phyloP scores from a whole-genome alignment of 75 land plant species.

The Selaginella tamariscina region DNA sequence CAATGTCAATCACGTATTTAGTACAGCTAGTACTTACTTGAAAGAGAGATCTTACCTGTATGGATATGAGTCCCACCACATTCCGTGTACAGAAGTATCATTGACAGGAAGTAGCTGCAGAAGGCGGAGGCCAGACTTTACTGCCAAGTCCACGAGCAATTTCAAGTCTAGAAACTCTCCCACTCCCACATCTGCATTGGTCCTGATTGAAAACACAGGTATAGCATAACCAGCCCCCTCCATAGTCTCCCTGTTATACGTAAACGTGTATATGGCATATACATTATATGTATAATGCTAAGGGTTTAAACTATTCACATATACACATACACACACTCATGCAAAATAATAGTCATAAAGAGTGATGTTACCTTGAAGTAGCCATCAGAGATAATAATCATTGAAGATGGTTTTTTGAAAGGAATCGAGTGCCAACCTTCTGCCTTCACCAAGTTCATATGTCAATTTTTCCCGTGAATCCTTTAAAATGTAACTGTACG shows the following conservation, averaged over 20 bases:
- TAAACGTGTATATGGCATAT: not conserved
- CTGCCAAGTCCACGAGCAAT: slow-evolving; percentile 75
- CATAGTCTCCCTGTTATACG: slow-evolving; percentile 58
- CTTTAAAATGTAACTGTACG: slow-evolving; percentile 63
- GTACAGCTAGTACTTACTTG: too few relatives aligned
- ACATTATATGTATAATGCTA: not conserved
- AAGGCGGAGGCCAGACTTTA: slow-evolving; percentile 71
- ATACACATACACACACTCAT: too few relatives aligned
- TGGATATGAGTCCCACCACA: slow-evolving; percentile 99
- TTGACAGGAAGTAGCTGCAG: slow-evolving; percentile 89
- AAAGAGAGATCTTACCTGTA: slow-evolving; percentile 64
- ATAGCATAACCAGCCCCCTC: slow-evolving; percentile 93
- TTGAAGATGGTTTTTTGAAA: slow-evolving; percentile 28
- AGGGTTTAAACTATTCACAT: not conserved
- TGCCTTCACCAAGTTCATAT: slow-evolving; percentile 48
- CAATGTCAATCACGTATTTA: not conserved
- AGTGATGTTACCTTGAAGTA: slow-evolving; percentile 40
- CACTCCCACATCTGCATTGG: slow-evolving; percentile 68
- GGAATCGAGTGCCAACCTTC: slow-evolving; percentile 40
- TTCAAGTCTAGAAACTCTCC: slow-evolving; percentile 92
- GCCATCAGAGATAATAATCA: slow-evolving; percentile 66
- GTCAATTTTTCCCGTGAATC: slow-evolving; percentile 18
- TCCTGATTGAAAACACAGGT: slow-evolving; percentile 83
- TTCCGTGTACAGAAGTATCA: slow-evolving; percentile 88
- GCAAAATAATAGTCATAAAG: not conserved